Conservation (phyloP, 2,329 filamentous ascomycete genomes). For the Clarireedia hainanense region DNA sequence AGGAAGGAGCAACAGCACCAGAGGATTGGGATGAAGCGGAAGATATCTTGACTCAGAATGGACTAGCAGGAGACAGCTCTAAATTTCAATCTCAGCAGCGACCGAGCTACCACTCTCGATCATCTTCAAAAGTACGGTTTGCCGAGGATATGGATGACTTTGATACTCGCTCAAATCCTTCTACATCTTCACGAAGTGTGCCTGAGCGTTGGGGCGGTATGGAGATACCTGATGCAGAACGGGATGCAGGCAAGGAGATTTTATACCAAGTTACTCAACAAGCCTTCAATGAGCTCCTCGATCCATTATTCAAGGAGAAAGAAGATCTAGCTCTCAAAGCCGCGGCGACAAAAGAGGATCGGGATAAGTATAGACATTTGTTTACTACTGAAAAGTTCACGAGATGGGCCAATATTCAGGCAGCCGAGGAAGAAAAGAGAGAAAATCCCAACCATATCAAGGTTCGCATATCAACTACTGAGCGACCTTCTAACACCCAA, state of each 20-base stretch:
- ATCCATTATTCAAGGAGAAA: conserved; percentile 73
- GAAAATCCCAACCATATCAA: not conserved
- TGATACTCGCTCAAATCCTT: conserved; percentile 63
- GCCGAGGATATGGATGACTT: conserved; percentile 63
- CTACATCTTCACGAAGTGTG: conserved; percentile 63
- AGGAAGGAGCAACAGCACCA: conserved; percentile 64
- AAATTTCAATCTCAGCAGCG: conserved; percentile 35
- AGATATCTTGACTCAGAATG: conserved; percentile 36
- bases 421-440: conserved; percentile 9
- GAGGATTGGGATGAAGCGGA: conserved; percentile 55
- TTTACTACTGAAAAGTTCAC: conserved; percentile 38
- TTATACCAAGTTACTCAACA: conserved; percentile 88
- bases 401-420: conserved; percentile 22
- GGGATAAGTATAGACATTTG: conserved; percentile 47
- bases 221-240: conserved; percentile 72
- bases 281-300: conserved; percentile 85
- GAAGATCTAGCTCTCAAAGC: conserved; percentile 70
- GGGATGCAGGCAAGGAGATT: conserved; percentile 66
- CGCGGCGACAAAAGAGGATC: conserved; percentile 51
- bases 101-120: conserved; percentile 50
- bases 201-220: conserved; percentile 71
- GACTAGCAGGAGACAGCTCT: conserved; percentile 35
- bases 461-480: not conserved
- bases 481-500: not conserved
- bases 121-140: conserved; percentile 73